phyloP scores from a whole-genome alignment of 2,329 filamentous ascomycete genomes.

The Orbilia blumenaviensis region DNA sequence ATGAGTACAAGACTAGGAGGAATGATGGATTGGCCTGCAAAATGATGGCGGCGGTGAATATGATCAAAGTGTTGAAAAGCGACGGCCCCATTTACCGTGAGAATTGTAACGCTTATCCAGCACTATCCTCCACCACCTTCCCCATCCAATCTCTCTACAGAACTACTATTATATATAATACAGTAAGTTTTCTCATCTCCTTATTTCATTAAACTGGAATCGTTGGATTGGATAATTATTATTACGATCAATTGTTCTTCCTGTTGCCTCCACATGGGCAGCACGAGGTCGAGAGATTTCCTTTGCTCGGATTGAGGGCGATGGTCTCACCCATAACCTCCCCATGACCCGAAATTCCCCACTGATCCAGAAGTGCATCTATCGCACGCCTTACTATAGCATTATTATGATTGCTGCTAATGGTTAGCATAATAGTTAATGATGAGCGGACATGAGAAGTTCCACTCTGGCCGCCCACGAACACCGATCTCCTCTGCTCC shows the following conservation, averaged over 20 bases:
- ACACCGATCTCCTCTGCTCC: slow-evolving; percentile 2
- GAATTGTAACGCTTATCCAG: background rate
- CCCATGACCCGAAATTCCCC: background rate
- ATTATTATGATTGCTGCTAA: background rate
- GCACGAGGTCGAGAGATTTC: background rate
- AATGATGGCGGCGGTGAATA: too few relatives aligned
- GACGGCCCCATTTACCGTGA: background rate
- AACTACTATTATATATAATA: background rate
- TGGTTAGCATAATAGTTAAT: background rate
- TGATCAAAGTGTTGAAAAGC: background rate
- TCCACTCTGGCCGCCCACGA: background rate
- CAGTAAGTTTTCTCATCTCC: background rate
- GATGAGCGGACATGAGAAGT: slow-evolving; percentile 4
- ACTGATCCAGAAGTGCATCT: background rate
- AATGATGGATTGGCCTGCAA: too few relatives aligned
- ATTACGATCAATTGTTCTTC: background rate
- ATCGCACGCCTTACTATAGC: background rate
- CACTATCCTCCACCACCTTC: background rate
- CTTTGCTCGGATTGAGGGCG: background rate
- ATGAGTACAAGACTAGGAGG: too few relatives aligned
- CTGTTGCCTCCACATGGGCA: background rate
- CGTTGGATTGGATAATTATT: too few relatives aligned
- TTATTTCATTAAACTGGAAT: background rate
- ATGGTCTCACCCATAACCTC: background rate
- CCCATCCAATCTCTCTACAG: background rate